A percentile compares a stretch with the other conserved stretches of the same genome.
Evolutionary conservation across 164 flowering plant species (phyloP).

Genomic region (Litsea cubeba): DNA sequence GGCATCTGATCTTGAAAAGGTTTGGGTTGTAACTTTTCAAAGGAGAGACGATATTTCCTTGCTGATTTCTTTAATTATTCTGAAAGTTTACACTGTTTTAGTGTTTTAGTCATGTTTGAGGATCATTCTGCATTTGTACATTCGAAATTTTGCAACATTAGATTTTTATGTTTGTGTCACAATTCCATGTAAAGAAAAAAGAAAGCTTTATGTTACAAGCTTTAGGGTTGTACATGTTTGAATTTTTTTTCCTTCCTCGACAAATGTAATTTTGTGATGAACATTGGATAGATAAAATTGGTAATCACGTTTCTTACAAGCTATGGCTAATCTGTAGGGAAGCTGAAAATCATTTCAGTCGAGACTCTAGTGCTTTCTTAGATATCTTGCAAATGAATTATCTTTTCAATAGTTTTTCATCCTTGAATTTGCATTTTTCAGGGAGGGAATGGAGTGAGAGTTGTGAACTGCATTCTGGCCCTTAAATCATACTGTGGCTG

Average conservation of each 20-base stretch:
- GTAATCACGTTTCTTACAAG: not conserved
- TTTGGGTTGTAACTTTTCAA: conserved; percentile 20
- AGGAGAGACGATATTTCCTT: not conserved
- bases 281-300: not conserved
- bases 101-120: not conserved
- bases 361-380: not conserved
- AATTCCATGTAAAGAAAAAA: too few species aligned
- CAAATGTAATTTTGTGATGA: not conserved
- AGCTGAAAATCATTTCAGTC: not conserved
- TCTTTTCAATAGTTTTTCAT: not conserved
- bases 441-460: conserved; percentile 87
- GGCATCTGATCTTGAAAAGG: conserved; percentile 96
- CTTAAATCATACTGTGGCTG: conserved; percentile 84
- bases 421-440: conserved; percentile 17
- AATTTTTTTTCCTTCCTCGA: not conserved
- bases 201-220: too few species aligned
- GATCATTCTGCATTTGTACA: not conserved
- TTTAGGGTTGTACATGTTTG: not conserved
- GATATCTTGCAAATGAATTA: not conserved
- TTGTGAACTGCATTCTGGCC: conserved; percentile 80
- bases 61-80: not conserved
- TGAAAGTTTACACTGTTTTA: not conserved
- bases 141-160: not conserved
- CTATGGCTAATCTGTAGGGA: not conserved
- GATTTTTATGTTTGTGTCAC: not conserved